Conservation (phyloP, 345 rosid genomes). For the Iberis pinnata region DNA sequence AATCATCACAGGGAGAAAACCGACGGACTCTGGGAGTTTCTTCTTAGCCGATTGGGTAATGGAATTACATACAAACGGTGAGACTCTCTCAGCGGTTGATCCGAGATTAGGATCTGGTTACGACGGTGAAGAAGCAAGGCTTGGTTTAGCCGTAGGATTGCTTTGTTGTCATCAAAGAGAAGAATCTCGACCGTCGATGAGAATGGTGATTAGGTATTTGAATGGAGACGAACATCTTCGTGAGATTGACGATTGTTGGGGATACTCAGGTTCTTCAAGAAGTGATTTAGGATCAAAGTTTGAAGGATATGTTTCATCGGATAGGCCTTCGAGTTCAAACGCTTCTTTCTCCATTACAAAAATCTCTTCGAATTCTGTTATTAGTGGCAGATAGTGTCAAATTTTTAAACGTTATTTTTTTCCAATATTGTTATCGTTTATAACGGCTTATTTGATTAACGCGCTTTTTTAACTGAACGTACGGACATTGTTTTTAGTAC, state of each 20-base stretch:
- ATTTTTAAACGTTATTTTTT: too few species aligned
- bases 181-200: constrained; percentile 48
- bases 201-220: constrained; percentile 44
- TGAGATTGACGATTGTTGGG: constrained; percentile 18
- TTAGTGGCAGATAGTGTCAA: constrained; percentile 36
- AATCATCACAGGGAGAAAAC: constrained; percentile 29
- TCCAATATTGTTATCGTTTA: too few species aligned
- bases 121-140: constrained; percentile 36
- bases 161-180: constrained; percentile 44
- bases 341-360: constrained; percentile 26
- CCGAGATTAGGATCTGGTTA: constrained; percentile 34
- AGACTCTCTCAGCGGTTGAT: constrained; percentile 41
- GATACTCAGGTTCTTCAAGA: constrained; percentile 18
- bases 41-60: constrained; percentile 31
- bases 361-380: constrained; percentile 31
- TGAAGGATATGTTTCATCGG: constrained; percentile 24
- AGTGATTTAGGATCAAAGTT: constrained; percentile 15
- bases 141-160: constrained; percentile 45
- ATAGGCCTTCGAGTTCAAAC: constrained; percentile 17
- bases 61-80: constrained; percentile 20
- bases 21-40: constrained; percentile 27
- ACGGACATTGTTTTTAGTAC: too few species aligned
- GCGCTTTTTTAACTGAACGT: too few species aligned
- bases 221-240: constrained; percentile 48
- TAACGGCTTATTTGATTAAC: too few species aligned